A percentile compares a stretch with the other conserved stretches of the same genome.
Evolutionary conservation across 2,329 filamentous ascomycete genomes (phyloP).

Genomic region (Colletotrichum paranaense): DNA sequence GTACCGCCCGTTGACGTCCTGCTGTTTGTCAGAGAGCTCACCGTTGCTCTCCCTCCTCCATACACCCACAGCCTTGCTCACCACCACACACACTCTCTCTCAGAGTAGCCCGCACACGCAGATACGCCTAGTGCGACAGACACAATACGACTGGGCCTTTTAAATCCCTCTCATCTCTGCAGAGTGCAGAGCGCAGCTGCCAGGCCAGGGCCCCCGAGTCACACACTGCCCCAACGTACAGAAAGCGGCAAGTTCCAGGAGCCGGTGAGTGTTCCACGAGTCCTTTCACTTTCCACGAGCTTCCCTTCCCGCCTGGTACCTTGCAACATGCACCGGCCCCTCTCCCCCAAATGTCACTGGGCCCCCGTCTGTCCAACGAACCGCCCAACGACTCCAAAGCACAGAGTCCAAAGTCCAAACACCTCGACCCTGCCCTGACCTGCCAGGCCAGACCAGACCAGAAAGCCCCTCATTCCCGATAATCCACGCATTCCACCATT

Average conservation of each 20-base stretch:
- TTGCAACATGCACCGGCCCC: neutral
- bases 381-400: too few species aligned
- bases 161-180: neutral
- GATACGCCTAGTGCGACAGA: constrained; percentile 14
- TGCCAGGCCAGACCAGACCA: neutral
- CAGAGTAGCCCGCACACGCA: neutral
- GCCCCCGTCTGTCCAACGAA: constrained; percentile 1
- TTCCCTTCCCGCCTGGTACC: constrained; percentile 19
- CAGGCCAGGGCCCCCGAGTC: neutral
- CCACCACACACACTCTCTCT: neutral
- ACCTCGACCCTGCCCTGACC: constrained; percentile 13
- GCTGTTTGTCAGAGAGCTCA: constrained; percentile 7
- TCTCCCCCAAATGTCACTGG: constrained; percentile 13
- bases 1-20: neutral
- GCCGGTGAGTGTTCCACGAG: neutral
- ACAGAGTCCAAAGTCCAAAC: neutral
- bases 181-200: neutral
- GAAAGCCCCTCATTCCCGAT: constrained; percentile 24
- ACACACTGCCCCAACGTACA: constrained; percentile 2
- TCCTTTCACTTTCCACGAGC: constrained; percentile 8
- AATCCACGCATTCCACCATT: constrained; percentile 23
- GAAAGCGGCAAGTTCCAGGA: neutral
- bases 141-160: constrained; percentile 1
- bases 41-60: constrained; percentile 8
- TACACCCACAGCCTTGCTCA: neutral